Conservation (phyloP, 164 flowering plant species). For the Liriodendron chinense region DNA sequence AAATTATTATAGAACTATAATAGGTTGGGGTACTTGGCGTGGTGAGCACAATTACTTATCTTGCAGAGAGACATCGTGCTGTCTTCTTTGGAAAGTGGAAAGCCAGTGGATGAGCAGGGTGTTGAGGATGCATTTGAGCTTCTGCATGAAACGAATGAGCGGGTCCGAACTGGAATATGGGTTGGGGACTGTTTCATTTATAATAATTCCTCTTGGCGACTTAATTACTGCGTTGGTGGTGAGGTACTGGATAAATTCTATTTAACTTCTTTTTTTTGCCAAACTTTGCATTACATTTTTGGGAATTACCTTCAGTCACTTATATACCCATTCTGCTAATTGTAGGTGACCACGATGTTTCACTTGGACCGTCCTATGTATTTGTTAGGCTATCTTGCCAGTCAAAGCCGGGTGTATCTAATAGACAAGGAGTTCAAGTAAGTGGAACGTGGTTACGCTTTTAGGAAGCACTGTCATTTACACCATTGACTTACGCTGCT, state of each 20-base stretch:
- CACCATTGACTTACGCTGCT: not conserved
- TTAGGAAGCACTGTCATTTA: not conserved
- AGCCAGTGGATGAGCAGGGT: constrained; percentile 86
- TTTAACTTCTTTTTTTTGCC: not conserved
- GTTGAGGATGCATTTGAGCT: constrained; percentile 97
- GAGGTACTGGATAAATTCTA: constrained; percentile 49
- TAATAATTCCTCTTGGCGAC: constrained; percentile 90
- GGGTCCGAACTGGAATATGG: constrained; percentile 96
- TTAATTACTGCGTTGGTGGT: constrained; percentile 98
- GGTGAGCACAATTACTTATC: not conserved
- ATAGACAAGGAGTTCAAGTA: constrained; percentile 99
- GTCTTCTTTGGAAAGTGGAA: constrained; percentile 78
- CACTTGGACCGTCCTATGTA: constrained; percentile 99
- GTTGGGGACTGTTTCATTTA: constrained; percentile 96
- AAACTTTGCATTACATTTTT: not conserved
- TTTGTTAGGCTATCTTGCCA: constrained; percentile 92
- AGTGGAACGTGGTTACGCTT: constrained; percentile 26
- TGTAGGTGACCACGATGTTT: constrained; percentile 94
- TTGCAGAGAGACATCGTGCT: constrained; percentile 83
- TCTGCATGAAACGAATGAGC: constrained; percentile 88
- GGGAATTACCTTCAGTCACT: not conserved
- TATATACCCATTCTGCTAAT: not conserved
- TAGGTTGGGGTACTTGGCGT: too few relatives aligned
- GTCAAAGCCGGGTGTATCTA: constrained; percentile 91
- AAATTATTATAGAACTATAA: too few relatives aligned